Base-by-base conservation (phyloP, 306 rosid species). In the Lupinus albus region DNA sequence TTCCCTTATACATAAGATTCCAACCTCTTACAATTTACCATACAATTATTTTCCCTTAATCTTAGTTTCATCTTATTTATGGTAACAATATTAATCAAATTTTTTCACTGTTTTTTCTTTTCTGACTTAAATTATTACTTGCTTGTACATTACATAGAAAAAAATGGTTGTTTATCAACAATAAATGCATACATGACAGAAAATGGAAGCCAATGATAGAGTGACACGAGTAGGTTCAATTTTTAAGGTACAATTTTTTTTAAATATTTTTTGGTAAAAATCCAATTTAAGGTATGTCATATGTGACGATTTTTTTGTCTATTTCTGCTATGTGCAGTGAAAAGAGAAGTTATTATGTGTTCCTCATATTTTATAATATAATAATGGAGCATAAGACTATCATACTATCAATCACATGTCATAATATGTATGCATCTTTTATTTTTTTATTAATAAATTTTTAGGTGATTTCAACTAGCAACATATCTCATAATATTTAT, bases 221-320 rank as follows among this genome's bases (percentile, higher is more conserved):
- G 0, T 3, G 78, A 83, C 89, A 82, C 82, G 79, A 65, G 79
- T 52, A 16, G 38, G 50, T 64, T 38, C 66, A 59, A 32, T n/a
- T n/a, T 57, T 70, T 64, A 70, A 83, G 87, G 80, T 68, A 67
- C n/a, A n/a, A n/a, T n/a, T n/a, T n/a, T n/a, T n/a, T n/a, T n/a
- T n/a, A n/a, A n/a, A n/a, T n/a, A n/a, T n/a, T n/a, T n/a, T n/a
- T n/a, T n/a, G n/a, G n/a, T n/a, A n/a, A n/a, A n/a, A n/a, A n/a
- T 64, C 46, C 66, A 59, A 32, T 57, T 70, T 64, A 70, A 83
- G 87, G 80, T 68, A 67, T 64, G 50, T 65, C 79, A 84, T 73
- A 67, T 67, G 50, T 65, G 80, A 86, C 82, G 62, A 68, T 58
- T 49, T 46, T 68, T 45, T 20, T 21, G 44, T 55, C 66, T 4